Conservation (phyloP, 1,284 basidiomycete genomes). For the Phylloporus sp. region DNA sequence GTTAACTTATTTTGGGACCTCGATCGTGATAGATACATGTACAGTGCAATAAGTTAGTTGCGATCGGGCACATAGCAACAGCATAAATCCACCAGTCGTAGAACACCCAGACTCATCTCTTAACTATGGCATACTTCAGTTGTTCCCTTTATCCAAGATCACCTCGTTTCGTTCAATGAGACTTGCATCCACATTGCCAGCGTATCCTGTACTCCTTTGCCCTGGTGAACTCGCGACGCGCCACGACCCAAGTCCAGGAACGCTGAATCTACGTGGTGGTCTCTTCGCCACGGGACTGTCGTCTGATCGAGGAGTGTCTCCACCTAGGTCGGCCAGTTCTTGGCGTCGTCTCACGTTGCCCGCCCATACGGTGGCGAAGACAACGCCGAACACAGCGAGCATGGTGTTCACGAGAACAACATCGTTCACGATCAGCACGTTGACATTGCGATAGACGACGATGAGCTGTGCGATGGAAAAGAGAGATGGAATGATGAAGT, state of each 20-base stretch:
- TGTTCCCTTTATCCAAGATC: neutral
- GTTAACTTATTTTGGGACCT: too few relatives aligned
- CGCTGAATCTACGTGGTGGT: neutral
- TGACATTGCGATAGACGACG: conserved; percentile 31
- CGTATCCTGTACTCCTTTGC: conserved; percentile 7
- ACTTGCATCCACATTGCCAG: neutral
- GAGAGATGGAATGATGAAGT: conserved; percentile 35
- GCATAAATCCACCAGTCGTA: too few relatives aligned
- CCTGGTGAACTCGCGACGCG: conserved; percentile 17
- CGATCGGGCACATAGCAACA: too few relatives aligned
- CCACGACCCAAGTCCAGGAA: conserved; percentile 27
- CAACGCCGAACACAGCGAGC: conserved; percentile 36
- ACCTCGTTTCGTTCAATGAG: neutral
- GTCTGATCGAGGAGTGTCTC: neutral
- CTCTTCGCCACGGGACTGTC: neutral
- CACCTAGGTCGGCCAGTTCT: neutral
- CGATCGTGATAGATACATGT: too few relatives aligned
- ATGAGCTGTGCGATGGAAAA: conserved; percentile 39
- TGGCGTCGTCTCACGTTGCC: conserved; percentile 14
- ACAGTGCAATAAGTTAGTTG: too few relatives aligned
- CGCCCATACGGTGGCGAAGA: conserved; percentile 27
- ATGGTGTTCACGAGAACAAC: conserved; percentile 32
- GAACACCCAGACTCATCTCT: too few relatives aligned
- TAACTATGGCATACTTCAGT: too few relatives aligned
- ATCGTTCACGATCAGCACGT: conserved; percentile 30